phyloP scores from a whole-genome alignment of 2,329 filamentous ascomycete genomes.

The Monilinia fructicola region DNA sequence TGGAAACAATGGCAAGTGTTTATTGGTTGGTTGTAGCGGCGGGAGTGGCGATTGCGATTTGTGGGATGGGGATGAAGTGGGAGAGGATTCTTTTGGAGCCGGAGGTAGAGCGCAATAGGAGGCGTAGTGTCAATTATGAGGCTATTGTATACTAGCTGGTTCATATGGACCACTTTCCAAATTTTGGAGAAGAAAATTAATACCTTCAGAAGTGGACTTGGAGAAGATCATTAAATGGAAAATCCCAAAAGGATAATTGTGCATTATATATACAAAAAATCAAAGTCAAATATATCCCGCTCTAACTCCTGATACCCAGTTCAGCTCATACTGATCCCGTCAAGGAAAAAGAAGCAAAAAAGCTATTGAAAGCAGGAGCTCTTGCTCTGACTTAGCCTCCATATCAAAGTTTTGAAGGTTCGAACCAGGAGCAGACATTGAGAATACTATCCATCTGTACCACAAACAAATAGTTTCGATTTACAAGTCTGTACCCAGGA shows the following conservation, averaged over 20 bases:
- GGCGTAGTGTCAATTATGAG: background rate
- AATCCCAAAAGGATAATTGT: too few relatives aligned
- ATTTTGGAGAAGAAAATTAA: too few relatives aligned
- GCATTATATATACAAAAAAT: too few relatives aligned
- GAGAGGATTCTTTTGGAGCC: background rate
- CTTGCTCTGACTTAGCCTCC: background rate
- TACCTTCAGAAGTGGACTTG: too few relatives aligned
- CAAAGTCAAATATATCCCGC: too few relatives aligned
- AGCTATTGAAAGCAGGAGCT: background rate
- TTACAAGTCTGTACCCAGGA: background rate
- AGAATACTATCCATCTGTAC: background rate
- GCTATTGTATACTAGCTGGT: too few relatives aligned
- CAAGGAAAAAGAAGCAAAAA: background rate
- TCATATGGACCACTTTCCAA: too few relatives aligned
- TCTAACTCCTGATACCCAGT: too few relatives aligned
- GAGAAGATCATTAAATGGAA: too few relatives aligned
- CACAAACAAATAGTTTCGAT: background rate
- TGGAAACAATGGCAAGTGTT: background rate
- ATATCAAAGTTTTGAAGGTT: background rate
- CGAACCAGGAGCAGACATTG: background rate
- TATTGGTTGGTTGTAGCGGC: background rate
- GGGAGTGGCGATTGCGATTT: background rate
- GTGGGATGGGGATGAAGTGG: constrained; percentile 1
- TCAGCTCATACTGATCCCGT: too few relatives aligned
- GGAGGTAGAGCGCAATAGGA: background rate